Percentiles rank a stretch among this genome's conserved stretches.
These are phyloP conservation scores for Sporothrix sp. DNA, from an alignment of 2,329 filamentous ascomycete genomes.

Conservation along the genomic window DNA sequence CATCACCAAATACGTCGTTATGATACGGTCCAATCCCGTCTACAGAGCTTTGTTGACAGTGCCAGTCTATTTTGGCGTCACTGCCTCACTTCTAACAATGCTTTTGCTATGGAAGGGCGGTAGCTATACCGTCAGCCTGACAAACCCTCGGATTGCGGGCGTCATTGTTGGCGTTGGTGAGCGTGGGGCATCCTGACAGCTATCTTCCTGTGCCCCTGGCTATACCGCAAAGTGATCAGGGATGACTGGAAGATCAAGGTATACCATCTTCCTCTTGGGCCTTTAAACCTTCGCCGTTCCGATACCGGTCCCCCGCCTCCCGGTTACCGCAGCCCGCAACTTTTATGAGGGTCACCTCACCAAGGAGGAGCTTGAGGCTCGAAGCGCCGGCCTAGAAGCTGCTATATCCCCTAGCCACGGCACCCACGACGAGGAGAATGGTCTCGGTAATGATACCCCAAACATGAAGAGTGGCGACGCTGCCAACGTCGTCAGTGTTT, in stretches of 20 bases:
- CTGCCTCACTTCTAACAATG: constrained; percentile 45
- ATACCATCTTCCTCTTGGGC: constrained; percentile 45
- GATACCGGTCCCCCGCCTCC: constrained; percentile 33
- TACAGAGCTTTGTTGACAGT: constrained; percentile 42
- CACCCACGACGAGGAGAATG: constrained; percentile 16
- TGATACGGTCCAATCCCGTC: constrained; percentile 43
- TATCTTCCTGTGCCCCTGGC: constrained; percentile 48
- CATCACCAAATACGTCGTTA: constrained; percentile 46
- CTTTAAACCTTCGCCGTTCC: constrained; percentile 38
- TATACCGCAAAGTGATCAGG: constrained; percentile 48
- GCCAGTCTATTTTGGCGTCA: constrained; percentile 48
- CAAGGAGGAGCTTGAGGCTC: constrained; percentile 37
- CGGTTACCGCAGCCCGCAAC: constrained; percentile 36
- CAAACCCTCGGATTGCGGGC: constrained; percentile 38
- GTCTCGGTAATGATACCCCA: background rate
- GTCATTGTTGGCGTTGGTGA: constrained; percentile 44
- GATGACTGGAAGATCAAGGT: constrained; percentile 51
- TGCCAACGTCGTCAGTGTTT: background rate
- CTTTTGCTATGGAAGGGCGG: constrained; percentile 51
- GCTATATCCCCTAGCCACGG: background rate
- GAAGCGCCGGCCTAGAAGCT: constrained; percentile 13
- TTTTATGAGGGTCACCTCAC: constrained; percentile 49
- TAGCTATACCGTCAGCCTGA: constrained; percentile 37
- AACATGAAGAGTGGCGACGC: constrained; percentile 1
- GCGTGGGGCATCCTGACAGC: constrained; percentile 39